Evolutionary conservation across 805 yeast genomes (phyloP).

Genomic region (Candida maltosa): DNA sequence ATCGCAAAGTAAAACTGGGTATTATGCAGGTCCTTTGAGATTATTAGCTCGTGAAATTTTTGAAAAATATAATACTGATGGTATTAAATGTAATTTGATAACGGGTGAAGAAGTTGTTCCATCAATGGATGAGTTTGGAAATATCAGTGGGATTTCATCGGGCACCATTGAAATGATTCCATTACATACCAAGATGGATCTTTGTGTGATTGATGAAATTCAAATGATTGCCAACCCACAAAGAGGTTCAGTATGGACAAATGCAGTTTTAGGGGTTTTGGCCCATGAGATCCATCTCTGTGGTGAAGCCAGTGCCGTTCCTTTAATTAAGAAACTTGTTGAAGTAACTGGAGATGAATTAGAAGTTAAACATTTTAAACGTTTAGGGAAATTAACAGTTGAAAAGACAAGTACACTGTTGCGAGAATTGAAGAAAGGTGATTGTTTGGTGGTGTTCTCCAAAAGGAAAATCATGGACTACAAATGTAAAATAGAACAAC

Average conservation of each 20-base stretch:
- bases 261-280: constrained; percentile 79
- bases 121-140: constrained; percentile 66
- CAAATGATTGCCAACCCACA: constrained; percentile 83
- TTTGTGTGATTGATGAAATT: constrained; percentile 91
- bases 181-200: constrained; percentile 64
- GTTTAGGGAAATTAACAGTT: constrained; percentile 70
- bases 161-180: constrained; percentile 95
- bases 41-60: constrained; percentile 88
- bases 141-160: constrained; percentile 69
- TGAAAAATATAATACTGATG: constrained; percentile 69
- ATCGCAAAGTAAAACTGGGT: constrained; percentile 66
- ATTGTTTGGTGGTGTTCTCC: constrained; percentile 86
- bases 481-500: constrained; percentile 65
- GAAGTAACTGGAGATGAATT: constrained; percentile 77
- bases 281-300: constrained; percentile 88
- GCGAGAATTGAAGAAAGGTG: constrained; percentile 58
- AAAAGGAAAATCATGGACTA: constrained; percentile 66
- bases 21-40: constrained; percentile 92
- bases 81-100: constrained; percentile 71
- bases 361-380: constrained; percentile 63
- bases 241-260: constrained; percentile 94
- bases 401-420: constrained; percentile 36
- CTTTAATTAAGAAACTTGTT: constrained; percentile 56
- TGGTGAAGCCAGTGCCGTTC: constrained; percentile 88
- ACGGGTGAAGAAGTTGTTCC: constrained; percentile 95